Percentiles rank a stretch among this genome's conserved stretches.
Evolutionary conservation across 2,329 filamentous ascomycete genomes (phyloP).

Genomic region (Paraphaeosphaeria minitans): DNA sequence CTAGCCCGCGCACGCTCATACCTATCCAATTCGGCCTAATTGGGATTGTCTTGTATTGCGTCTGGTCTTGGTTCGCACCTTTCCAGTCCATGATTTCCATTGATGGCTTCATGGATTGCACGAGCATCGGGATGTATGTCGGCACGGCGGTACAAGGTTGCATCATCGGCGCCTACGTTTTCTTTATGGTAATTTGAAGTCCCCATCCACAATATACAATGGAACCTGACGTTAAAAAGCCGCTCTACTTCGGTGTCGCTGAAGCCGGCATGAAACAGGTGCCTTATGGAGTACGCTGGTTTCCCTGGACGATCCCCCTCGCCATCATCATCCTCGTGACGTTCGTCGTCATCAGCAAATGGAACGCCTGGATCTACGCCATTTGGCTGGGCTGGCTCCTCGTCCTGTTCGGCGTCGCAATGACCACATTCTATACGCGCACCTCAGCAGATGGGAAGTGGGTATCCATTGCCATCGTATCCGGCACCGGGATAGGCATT

Average conservation of each 20-base stretch:
- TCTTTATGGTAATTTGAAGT: slow-evolving; percentile 32
- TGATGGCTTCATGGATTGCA: slow-evolving; percentile 31
- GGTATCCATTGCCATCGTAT: slow-evolving; percentile 52
- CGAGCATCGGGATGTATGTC: slow-evolving; percentile 34
- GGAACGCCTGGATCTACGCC: slow-evolving; percentile 29
- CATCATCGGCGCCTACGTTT: slow-evolving; percentile 30
- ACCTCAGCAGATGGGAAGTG: slow-evolving; percentile 47
- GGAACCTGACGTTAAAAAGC: slow-evolving; percentile 15
- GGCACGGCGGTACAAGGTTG: slow-evolving; percentile 37
- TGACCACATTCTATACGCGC: slow-evolving; percentile 49
- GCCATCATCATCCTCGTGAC: slow-evolving; percentile 24
- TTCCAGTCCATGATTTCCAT: slow-evolving; percentile 37
- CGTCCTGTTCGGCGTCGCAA: slow-evolving; percentile 49
- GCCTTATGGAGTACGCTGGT: slow-evolving; percentile 30
- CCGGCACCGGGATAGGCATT: slow-evolving; percentile 51
- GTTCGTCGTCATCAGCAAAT: slow-evolving; percentile 29
- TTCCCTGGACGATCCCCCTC: slow-evolving; percentile 39
- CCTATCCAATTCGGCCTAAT: slow-evolving; percentile 25
- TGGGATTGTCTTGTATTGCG: slow-evolving; percentile 23
- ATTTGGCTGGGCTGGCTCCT: slow-evolving; percentile 41
- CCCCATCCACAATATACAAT: background rate
- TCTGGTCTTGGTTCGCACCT: slow-evolving; percentile 27
- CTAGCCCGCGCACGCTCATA: slow-evolving; percentile 22
- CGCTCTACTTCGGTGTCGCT: slow-evolving; percentile 37
- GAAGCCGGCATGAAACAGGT: slow-evolving; percentile 23